Conservation (phyloP, 2,329 filamentous ascomycete genomes). For the Aspergillus nomiae region DNA sequence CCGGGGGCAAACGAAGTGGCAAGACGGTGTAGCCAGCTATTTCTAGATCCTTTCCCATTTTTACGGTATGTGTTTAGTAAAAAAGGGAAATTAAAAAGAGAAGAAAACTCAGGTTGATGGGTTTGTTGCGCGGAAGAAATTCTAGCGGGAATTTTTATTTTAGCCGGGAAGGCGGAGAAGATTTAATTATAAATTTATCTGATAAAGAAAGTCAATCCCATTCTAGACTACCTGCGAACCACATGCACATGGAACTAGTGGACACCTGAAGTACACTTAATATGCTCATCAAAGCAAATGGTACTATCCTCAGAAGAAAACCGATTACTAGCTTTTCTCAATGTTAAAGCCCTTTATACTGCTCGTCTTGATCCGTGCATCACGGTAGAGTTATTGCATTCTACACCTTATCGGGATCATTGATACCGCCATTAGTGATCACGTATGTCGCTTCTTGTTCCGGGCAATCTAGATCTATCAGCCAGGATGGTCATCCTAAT, state of each 20-base stretch:
- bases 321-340: not conserved
- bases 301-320: not conserved
- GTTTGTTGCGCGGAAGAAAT: constrained; percentile 2
- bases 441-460: constrained; percentile 70
- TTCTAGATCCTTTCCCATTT: constrained; percentile 42
- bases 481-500: not conserved
- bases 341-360: not conserved
- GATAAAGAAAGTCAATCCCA: not conserved
- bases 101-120: not conserved
- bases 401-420: constrained; percentile 64
- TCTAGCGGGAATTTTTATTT: constrained; percentile 23
- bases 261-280: not conserved
- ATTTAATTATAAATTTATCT: not conserved
- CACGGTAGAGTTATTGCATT: not conserved
- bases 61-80: constrained; percentile 8
- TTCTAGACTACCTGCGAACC: not conserved
- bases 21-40: constrained; percentile 69
- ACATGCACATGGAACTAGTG: not conserved
- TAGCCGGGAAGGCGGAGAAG: constrained; percentile 19
- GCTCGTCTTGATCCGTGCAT: not conserved
- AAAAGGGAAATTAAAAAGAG: not conserved
- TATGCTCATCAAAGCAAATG: not conserved
- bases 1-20: constrained; percentile 63
- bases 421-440: constrained; percentile 70
- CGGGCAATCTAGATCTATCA: constrained; percentile 58